Conservation (phyloP, 306 rosid species). For the Myrica gale region DNA sequence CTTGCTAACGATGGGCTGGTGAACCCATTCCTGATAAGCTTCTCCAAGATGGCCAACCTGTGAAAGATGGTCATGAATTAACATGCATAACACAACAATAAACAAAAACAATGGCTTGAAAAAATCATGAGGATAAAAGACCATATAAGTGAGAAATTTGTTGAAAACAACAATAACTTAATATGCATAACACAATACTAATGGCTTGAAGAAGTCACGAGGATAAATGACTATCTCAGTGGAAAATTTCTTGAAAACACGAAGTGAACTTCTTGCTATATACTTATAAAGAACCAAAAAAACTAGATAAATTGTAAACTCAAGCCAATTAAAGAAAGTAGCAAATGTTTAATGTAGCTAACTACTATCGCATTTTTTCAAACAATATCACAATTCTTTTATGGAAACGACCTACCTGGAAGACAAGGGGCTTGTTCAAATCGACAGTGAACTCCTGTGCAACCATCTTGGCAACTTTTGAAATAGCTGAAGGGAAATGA, state of each 20-base stretch:
- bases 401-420: conserved; percentile 58
- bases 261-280: too few species aligned
- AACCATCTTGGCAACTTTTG: conserved; percentile 58
- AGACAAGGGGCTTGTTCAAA: conserved; percentile 79
- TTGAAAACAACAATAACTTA: too few species aligned
- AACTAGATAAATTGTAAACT: neutral
- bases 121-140: too few species aligned
- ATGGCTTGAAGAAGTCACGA: too few species aligned
- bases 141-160: too few species aligned
- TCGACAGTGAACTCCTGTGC: conserved; percentile 72
- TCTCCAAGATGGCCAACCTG: conserved; percentile 97
- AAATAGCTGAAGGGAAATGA: conserved; percentile 21
- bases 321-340: conserved; percentile 8
- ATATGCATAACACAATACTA: too few species aligned
- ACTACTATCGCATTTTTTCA: neutral
- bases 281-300: too few species aligned
- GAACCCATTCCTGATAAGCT: conserved; percentile 92
- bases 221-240: too few species aligned
- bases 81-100: conserved; percentile 3
- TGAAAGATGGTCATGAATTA: conserved; percentile 24
- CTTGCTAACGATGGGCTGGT: conserved; percentile 83
- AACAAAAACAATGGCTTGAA: neutral
- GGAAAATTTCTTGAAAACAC: too few species aligned
- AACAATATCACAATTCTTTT: neutral
- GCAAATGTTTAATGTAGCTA: neutral